Conservation (phyloP, 228 moss, liverwort and hornwort species). For the Sphagnum magellanicum region DNA sequence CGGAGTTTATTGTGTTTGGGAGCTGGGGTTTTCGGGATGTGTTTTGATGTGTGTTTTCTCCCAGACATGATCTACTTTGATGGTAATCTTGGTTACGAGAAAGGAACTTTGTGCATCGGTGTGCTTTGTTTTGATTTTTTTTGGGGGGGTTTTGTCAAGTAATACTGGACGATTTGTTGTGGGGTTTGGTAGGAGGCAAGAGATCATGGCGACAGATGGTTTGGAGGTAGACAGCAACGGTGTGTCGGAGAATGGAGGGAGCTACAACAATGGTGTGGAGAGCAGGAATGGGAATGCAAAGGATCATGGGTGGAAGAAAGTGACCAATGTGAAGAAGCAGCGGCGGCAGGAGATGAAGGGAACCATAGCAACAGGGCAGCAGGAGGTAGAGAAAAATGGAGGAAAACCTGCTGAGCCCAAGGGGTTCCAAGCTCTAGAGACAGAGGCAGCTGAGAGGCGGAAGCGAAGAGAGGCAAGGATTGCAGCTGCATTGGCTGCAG, state of each 20-base stretch:
- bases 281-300: conserved; percentile 13
- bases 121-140: no score
- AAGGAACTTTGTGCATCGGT: no score
- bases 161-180: not conserved
- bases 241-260: not conserved
- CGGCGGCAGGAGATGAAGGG: conserved; percentile 54
- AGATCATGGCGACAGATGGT: conserved; percentile 55
- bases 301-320: conserved; percentile 90
- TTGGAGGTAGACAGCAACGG: conserved; percentile 18
- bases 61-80: no score
- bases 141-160: no score
- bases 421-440: conserved; percentile 66
- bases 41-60: no score
- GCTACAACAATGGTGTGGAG: conserved; percentile 14
- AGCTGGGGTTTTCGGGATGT: no score
- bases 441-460: conserved; percentile 66
- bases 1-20: no score
- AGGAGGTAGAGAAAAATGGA: conserved; percentile 23
- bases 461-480: conserved; percentile 63
- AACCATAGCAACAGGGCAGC: conserved; percentile 24
- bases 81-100: no score
- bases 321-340: conserved; percentile 80
- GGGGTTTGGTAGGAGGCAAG: not conserved
- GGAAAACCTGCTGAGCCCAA: conserved; percentile 40
- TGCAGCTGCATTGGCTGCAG: conserved; percentile 57